Evolutionary conservation across 1,284 basidiomycete species (phyloP).

Genomic region (Rhodotorula mucilaginosa): DNA sequence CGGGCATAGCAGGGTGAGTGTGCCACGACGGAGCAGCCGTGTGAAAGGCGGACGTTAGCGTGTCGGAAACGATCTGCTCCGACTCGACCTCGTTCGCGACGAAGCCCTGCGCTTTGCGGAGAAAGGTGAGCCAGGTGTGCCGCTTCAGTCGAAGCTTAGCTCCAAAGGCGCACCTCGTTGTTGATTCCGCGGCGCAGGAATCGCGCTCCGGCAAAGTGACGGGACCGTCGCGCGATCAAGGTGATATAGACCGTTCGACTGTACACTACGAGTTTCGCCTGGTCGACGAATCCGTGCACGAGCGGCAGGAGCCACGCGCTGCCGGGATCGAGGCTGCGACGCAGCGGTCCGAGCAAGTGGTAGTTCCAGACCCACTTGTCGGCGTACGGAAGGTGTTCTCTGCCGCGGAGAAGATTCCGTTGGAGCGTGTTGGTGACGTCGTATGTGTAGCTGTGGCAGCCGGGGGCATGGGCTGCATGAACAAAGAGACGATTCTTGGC

Average conservation of each 20-base stretch:
- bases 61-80: conserved; percentile 96
- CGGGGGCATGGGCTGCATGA: no score
- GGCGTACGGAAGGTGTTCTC: conserved; percentile 55
- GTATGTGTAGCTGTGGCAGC: conserved; percentile 77
- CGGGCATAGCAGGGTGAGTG: neutral
- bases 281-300: conserved; percentile 94
- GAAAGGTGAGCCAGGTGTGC: neutral
- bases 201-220: conserved; percentile 93
- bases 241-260: conserved; percentile 90
- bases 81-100: conserved; percentile 99
- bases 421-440: conserved; percentile 94
- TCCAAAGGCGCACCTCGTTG: conserved; percentile 62
- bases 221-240: conserved; percentile 86
- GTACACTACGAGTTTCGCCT: conserved; percentile 91
- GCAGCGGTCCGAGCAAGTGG: conserved; percentile 71
- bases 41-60: conserved; percentile 73
- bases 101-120: conserved; percentile 64
- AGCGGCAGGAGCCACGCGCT: conserved; percentile 87
- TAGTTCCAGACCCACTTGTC: conserved; percentile 97
- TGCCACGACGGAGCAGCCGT: neutral
- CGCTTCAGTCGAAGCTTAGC: neutral
- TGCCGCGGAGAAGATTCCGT: conserved; percentile 70
- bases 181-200: conserved; percentile 95
- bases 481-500: neutral
- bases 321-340: conserved; percentile 54